Base-by-base conservation (phyloP, 2,329 filamentous ascomycete species). In the Purpureocillium takamizusanense region DNA sequence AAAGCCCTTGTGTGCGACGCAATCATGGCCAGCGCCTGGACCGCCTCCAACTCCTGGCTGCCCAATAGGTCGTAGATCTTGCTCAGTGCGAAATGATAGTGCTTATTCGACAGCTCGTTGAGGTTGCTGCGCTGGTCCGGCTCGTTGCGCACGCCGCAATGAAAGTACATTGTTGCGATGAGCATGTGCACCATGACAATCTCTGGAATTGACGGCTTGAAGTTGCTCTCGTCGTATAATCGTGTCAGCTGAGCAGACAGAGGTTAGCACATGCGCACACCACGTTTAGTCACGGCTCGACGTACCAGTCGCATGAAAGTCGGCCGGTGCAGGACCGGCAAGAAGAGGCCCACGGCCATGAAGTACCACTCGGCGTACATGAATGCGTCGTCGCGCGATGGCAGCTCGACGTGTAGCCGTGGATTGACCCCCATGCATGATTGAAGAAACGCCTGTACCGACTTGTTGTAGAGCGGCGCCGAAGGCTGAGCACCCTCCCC, bases 321-420 rank as follows among this genome's bases (percentile, higher is more conserved):
- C 1, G 83, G 83, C 54, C 81, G 81, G 61, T 92, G 83, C n/a
- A 94, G 66, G 8, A 90, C 59, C 3, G 87, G 86, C 10, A 81
- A 65, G 54, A 86, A 92, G 3, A 78, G 72, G 48, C 82, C 77
- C 25, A 89, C 64, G 35, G 81, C 78, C 33, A 79, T 66, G 42
- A 92, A 86, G 54, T 84, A 94, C 78, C 81, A 87, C 36, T 81
- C 72, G 7, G 79, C 76, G 51, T 83, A 87, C 27, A 71, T 77
- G 38, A 83, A 73, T 27, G 81, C 81, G 36, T 84, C 74, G 7
- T 72, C 63, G 38, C 76, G 76, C 1, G 69, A 60, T 2, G 86
- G 86, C 25, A 90, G 61, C 1, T 74, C 69, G 10, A 77, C 70
- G 11, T 69, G 63, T 10, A 78, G 60, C 5, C 65, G 66, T 6